These are phyloP conservation scores for Chaetomium tenue DNA, from an alignment of 495 filamentous ascomycete species.

Conservation along the genomic window DNA sequence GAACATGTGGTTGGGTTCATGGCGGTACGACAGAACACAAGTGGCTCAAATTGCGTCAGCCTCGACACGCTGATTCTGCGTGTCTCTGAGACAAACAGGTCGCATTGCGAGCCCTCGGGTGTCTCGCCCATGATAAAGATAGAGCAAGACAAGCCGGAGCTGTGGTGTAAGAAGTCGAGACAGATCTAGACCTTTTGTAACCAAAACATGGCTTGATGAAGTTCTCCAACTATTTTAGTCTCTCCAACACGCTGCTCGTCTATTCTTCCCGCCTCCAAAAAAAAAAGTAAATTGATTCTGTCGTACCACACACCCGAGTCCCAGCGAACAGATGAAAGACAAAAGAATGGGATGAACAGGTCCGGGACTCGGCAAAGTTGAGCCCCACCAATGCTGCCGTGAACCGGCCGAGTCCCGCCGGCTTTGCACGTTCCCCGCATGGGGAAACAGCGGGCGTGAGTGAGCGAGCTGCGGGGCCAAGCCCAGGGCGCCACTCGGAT, in stretches of 20 bases:
- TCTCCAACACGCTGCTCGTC: no score
- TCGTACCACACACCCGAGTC: background rate
- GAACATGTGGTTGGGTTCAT: background rate
- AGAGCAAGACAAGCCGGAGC: background rate
- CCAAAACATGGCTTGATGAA: no score
- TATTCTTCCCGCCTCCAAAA: background rate
- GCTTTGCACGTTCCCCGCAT: background rate
- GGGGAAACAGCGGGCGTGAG: background rate
- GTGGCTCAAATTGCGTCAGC: background rate
- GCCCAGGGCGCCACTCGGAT: background rate
- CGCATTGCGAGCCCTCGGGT: background rate
- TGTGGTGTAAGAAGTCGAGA: background rate
- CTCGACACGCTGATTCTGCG: background rate
- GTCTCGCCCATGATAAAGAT: conserved; percentile 2
- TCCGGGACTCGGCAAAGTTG: background rate
- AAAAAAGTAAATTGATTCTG: background rate
- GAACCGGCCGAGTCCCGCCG: background rate
- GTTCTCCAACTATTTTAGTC: no score
- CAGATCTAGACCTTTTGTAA: background rate
- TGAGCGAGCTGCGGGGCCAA: background rate
- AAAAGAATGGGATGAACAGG: no score
- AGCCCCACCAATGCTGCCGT: background rate
- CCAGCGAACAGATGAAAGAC: background rate
- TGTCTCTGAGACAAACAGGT: background rate
- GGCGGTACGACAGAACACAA: background rate